phyloP scores from a whole-genome alignment of 2,329 filamentous ascomycete species.

The Thermomyces lanuginosus region DNA sequence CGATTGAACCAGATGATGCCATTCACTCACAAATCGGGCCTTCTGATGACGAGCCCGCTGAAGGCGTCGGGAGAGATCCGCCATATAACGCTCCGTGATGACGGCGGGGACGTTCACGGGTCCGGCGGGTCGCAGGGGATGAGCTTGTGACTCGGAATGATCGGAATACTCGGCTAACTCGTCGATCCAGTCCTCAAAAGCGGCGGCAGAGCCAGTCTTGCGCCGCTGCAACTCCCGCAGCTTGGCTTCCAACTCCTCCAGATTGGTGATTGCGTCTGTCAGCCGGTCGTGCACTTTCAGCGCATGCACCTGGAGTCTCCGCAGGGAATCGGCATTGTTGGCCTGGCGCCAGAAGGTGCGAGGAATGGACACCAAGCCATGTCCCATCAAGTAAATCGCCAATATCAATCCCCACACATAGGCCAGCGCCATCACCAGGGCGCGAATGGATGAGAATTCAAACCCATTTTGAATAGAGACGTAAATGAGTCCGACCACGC shows the following conservation, averaged over 20 bases:
- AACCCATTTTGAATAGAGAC: constrained; percentile 65
- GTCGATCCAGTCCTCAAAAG: constrained; percentile 89
- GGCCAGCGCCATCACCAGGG: constrained; percentile 75
- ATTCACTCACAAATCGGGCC: constrained; percentile 68
- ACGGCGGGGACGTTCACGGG: constrained; percentile 51
- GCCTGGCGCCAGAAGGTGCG: constrained; percentile 64
- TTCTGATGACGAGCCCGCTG: constrained; percentile 69
- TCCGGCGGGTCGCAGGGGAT: constrained; percentile 26
- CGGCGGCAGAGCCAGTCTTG: constrained; percentile 58
- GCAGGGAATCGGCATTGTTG: constrained; percentile 56
- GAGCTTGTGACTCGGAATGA: constrained; percentile 48
- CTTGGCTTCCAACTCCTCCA: constrained; percentile 69
- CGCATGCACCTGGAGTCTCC: constrained; percentile 60
- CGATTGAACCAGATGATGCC: constrained; percentile 60
- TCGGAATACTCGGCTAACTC: constrained; percentile 67
- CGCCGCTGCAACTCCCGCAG: constrained; percentile 62
- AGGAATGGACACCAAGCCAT: constrained; percentile 84
- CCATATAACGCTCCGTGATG: constrained; percentile 83
- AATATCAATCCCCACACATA: constrained; percentile 87
- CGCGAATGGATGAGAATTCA: constrained; percentile 57
- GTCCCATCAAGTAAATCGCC: constrained; percentile 94
- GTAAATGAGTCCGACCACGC: constrained; percentile 60
- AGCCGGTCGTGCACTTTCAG: constrained; percentile 74
- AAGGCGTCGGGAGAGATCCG: constrained; percentile 69
- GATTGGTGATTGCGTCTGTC: constrained; percentile 61